phyloP scores from a whole-genome alignment of 257 asterid species.

The Schizonepeta tenuifolia region DNA sequence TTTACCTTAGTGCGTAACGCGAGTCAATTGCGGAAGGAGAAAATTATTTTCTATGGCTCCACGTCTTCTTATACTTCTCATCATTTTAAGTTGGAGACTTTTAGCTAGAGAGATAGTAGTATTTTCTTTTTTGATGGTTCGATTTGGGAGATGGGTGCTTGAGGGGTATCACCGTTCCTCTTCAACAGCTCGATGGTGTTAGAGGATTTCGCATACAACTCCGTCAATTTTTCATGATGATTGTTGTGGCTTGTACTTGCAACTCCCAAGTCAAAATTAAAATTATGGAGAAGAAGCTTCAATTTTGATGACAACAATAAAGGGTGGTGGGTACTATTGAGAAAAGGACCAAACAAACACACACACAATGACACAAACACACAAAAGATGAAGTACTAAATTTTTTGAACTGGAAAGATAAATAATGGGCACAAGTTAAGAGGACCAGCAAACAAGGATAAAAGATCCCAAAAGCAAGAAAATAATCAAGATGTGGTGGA shows the following conservation, averaged over 20 bases:
- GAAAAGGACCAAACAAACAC: constrained; percentile 5
- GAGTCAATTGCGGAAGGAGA: too few species aligned
- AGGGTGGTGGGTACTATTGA: neutral
- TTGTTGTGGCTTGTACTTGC: constrained; percentile 10
- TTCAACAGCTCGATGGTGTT: too few species aligned
- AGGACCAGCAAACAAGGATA: constrained; percentile 12
- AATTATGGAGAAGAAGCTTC: constrained; percentile 17
- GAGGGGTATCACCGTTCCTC: too few species aligned
- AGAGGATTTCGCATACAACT: too few species aligned
- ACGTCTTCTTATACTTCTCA: too few species aligned
- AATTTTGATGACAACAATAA: neutral
- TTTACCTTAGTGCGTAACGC: too few species aligned
- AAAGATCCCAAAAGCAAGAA: constrained; percentile 14
- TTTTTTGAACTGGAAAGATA: neutral
- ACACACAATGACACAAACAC: too few species aligned
- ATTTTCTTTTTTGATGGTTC: too few species aligned
- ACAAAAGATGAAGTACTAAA: neutral
- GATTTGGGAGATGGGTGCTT: too few species aligned
- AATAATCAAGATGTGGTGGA: constrained; percentile 19
- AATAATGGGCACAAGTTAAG: constrained; percentile 11
- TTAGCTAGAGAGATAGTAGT: too few species aligned
- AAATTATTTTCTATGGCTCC: too few species aligned
- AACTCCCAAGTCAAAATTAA: neutral
- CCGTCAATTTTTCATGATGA: neutral
- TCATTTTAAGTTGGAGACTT: too few species aligned